Evolutionary conservation across 2,329 filamentous ascomycete genomes (phyloP), one percentile per base, ranked within the genome.

Genomic region (Pyrenochaeta sp.): DNA sequence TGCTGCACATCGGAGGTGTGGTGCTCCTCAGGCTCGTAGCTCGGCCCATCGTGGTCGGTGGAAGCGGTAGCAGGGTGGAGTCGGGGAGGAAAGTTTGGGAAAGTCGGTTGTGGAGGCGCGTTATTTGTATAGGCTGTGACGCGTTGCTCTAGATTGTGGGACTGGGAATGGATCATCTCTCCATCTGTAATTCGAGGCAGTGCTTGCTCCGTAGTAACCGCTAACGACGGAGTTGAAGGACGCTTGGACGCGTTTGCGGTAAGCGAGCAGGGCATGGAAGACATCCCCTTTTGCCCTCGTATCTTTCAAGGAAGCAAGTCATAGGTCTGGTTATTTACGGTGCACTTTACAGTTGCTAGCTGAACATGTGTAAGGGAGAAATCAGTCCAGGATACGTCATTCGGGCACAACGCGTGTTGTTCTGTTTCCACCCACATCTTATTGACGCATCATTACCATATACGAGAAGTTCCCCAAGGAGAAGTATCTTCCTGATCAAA

Each of bases 11-110:
- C 30, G 36, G 56, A 43, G 8, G 28, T 28, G 19, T 30, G 53
- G 36, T 55, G 54, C 25, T 58, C 61, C 34, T 19, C 34, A 15
- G 65, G 59, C 40, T 59, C 59, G 45, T 65, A 70, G 59, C 30
- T 42, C 28, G 69, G 48, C 39, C 65, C 50, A 50, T 56, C 51
- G 46, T 62, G 58, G 37, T 44, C 50, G 52, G 37, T 49, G 48
- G 55, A 56, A 47, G 45, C 22, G 36, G 64, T 62, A 49, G 54
- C 65, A 64, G 71, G 61, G 34, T 66, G 58, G 28, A 62, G 53
- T n/a, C 65, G 49, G 8, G 66, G 32, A 8, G 66, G 46, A 50
- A 68, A 71, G 34, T 52, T 27, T 32, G 62, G 56, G 45, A 68
- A 72, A 2, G 59, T 19, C 19, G 63, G 50, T 25, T 45, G 56